Percentiles rank a stretch among this genome's conserved stretches.
Evolutionary conservation across 192 early-diverging fungal genomes (phyloP).

Genomic region (Backusella macrospora): DNA sequence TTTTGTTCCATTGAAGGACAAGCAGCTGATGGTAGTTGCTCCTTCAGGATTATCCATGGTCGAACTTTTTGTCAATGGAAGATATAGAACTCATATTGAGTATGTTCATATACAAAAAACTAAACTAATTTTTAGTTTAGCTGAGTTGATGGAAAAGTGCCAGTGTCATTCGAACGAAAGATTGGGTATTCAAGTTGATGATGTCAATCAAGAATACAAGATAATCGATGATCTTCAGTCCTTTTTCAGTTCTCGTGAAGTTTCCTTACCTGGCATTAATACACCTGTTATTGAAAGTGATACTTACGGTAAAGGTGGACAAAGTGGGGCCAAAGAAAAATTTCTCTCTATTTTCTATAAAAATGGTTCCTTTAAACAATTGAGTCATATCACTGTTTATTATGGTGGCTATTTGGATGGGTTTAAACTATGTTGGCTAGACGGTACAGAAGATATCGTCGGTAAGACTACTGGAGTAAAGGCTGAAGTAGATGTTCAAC

Average conservation of each 20-base stretch:
- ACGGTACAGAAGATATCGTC: constrained; percentile 44
- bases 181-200: constrained; percentile 15
- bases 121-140: not conserved
- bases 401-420: constrained; percentile 57
- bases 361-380: constrained; percentile 4
- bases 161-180: not conserved
- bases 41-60: constrained; percentile 60
- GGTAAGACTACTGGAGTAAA: constrained; percentile 48
- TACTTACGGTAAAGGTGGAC: constrained; percentile 10
- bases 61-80: constrained; percentile 55
- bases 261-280: constrained; percentile 20
- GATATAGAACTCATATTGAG: constrained; percentile 55
- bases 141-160: constrained; percentile 1
- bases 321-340: not conserved
- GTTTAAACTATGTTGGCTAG: constrained; percentile 46
- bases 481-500: constrained; percentile 38
- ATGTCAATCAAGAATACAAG: constrained; percentile 8
- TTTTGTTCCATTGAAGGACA: constrained; percentile 40
- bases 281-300: constrained; percentile 22
- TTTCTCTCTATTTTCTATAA: constrained; percentile 23
- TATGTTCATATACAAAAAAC: constrained; percentile 45
- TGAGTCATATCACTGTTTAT: constrained; percentile 38
- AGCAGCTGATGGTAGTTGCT: constrained; percentile 38
- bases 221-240: not conserved
- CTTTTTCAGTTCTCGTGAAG: constrained; percentile 9